Conservation (phyloP, 225 moss, liverwort and hornwort genomes). For the Antitrichia curtipendula region DNA sequence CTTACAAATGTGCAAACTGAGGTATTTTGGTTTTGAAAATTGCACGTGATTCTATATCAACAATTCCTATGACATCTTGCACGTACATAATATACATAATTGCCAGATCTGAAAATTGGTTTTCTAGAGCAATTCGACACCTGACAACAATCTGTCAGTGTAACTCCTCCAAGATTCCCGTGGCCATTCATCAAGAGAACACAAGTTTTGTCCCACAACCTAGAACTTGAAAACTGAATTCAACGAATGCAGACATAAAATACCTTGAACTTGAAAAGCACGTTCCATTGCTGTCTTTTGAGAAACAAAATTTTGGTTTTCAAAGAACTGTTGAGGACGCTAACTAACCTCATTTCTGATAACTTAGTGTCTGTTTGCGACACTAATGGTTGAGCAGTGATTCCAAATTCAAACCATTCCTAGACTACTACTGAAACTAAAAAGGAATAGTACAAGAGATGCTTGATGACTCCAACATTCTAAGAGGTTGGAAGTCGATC, state of each 20-base stretch:
- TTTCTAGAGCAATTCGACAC: background rate
- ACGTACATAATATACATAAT: background rate
- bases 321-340: background rate
- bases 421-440: background rate
- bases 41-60: background rate
- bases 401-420: background rate
- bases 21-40: background rate
- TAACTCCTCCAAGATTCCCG: too few relatives aligned
- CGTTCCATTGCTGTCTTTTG: background rate
- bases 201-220: background rate
- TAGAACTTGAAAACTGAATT: background rate
- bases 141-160: background rate
- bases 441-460: background rate
- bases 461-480: background rate
- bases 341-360: background rate
- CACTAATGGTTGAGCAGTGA: background rate
- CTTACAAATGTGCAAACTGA: background rate
- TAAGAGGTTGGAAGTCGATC: background rate
- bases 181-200: background rate
- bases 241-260: background rate
- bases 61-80: background rate
- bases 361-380: background rate
- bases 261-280: background rate
- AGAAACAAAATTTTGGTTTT: background rate
- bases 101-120: background rate